Base-by-base conservation (phyloP, 2,329 filamentous ascomycete species). In the Aureobasidium sp. region DNA sequence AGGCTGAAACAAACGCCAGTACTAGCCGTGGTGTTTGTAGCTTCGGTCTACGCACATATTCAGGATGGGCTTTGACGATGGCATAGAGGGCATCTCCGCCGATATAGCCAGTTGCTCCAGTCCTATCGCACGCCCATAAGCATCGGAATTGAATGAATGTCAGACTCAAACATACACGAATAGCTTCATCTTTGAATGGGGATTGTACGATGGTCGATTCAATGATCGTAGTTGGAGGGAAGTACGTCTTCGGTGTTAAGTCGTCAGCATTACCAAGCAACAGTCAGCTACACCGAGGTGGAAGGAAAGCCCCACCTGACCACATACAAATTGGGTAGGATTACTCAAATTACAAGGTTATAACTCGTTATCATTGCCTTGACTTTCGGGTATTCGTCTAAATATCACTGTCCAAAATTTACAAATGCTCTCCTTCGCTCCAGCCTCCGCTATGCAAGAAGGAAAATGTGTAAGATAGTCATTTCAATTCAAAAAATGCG, bases 51-150 rank as follows among this genome's bases (percentile, higher is more conserved):
- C 32, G 9, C 12, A 34, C 34, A 47, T 77, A 80, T 37, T 82
- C 79, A 2, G 81, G 79, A 59, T 81, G 78, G 17, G 76, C 73
- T 50, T 76, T 70, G 60, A 76, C 67, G 15, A 83, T 71, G 1
- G 72, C 71, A 64, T 77, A 74, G 5, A 81, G 70, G 1, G 74
- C 74, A 66, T 81, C 79, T 32, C 77, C 77, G 5, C 75, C 77
- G 48, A 79, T 76, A 65, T 79, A 79, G 27, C 77, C 76, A 10
- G 72, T 74, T 5, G 65, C 66, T 46, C 72, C 72, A 6, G 68
- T 29, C 5, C 62, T 63, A 26, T 32, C 26, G 9, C 4, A 6
- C 8, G 10, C 24, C 27, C 5, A n/a, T 59, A 17, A 59, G 41
- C 3, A 36, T 6, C 24, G 32, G 17, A 3, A 7, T 26, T 2